Conservation (phyloP, 2,329 filamentous ascomycete species). For the Fusarium poae region DNA sequence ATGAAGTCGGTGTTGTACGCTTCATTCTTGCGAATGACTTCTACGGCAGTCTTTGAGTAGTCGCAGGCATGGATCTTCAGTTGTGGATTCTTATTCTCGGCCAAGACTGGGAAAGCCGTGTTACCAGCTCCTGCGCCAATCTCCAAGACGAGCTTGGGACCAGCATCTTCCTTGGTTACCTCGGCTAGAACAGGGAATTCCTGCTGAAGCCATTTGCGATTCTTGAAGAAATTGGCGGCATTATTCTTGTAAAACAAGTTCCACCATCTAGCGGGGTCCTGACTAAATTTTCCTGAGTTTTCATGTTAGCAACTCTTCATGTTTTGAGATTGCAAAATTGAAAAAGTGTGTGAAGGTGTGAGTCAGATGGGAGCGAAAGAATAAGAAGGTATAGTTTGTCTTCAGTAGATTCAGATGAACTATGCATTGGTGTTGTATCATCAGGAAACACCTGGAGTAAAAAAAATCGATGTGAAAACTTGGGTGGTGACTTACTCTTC, state of each 20-base stretch:
- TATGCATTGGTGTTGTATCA: constrained; percentile 74
- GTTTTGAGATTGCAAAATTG: constrained; percentile 32
- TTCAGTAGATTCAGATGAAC: constrained; percentile 78
- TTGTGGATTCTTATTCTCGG: constrained; percentile 83
- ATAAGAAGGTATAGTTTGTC: constrained; percentile 68
- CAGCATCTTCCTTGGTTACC: constrained; percentile 77
- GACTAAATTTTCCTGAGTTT: constrained; percentile 81
- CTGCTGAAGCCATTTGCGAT: constrained; percentile 95
- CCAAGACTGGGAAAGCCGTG: constrained; percentile 91
- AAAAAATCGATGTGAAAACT: constrained; percentile 6
- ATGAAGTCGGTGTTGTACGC: constrained; percentile 80
- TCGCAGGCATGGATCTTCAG: constrained; percentile 94
- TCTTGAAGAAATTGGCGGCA: constrained; percentile 97
- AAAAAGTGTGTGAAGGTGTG: constrained; percentile 32
- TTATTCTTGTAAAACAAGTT: constrained; percentile 99
- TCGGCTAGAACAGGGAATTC: constrained; percentile 91
- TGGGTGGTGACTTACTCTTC: constrained; percentile 70
- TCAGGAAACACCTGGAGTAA: constrained; percentile 60
- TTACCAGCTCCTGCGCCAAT: constrained; percentile 97
- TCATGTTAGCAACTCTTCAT: constrained; percentile 56
- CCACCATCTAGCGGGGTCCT: constrained; percentile 95
- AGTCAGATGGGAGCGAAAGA: constrained; percentile 83
- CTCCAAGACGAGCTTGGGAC: constrained; percentile 80
- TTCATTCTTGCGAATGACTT: constrained; percentile 87
- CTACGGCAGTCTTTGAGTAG: constrained; percentile 94